A percentile compares a stretch with the other conserved stretches of the same genome.
These are phyloP conservation scores for Bothriochloa decipiens DNA, from an alignment of 176 grass and related monocot genomes.

Conservation along the genomic window DNA sequence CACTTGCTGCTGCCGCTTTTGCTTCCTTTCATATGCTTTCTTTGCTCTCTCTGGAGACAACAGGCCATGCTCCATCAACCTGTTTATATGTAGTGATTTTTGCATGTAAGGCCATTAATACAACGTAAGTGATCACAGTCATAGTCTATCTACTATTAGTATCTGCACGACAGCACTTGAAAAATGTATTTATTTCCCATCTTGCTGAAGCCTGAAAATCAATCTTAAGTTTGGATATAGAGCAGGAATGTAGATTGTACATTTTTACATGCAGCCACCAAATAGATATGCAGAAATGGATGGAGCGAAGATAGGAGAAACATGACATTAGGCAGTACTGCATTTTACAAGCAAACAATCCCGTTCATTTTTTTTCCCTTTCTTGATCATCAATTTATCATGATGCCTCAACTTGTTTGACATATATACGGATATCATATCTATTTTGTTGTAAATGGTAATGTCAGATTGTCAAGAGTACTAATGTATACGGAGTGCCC, in stretches of 20 bases:
- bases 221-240: neutral
- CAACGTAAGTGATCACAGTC: neutral
- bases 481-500: neutral
- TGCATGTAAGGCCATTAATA: neutral
- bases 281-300: neutral
- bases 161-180: neutral
- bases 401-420: neutral
- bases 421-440: too few species aligned
- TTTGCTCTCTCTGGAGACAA: slow-evolving; percentile 81
- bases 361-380: neutral
- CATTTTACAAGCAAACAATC: neutral
- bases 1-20: slow-evolving; percentile 68
- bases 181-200: neutral
- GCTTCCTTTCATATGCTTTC: slow-evolving; percentile 88
- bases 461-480: neutral
- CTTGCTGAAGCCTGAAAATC: neutral
- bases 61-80: slow-evolving; percentile 99
- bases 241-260: neutral
- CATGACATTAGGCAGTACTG: too few species aligned
- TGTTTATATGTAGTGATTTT: slow-evolving; percentile 27
- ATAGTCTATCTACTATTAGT: neutral
- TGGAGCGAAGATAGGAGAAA: too few species aligned
- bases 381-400: neutral
- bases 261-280: neutral
- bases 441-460: neutral